Conservation (phyloP, 140 eudicot species). For the Erigeron philadelphicus region DNA sequence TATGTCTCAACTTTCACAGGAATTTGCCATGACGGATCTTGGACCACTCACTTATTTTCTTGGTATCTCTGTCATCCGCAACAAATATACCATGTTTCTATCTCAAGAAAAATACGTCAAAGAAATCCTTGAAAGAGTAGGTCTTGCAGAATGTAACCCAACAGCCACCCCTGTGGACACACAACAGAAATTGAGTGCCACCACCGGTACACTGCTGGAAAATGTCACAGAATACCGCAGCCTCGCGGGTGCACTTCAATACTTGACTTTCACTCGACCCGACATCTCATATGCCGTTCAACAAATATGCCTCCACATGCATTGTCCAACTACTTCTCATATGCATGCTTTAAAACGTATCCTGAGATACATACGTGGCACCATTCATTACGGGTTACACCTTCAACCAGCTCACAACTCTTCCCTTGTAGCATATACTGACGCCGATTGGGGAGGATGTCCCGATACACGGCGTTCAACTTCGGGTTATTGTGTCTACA, state of each 20-base stretch:
- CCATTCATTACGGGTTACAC: not conserved
- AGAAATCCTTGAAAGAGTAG: not conserved
- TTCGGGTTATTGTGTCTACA: not conserved
- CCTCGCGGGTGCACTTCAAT: not conserved
- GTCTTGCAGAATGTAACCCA: not conserved
- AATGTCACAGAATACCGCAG: not conserved
- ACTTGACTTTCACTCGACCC: not conserved
- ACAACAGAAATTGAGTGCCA: not conserved
- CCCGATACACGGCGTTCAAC: not conserved
- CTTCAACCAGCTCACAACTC: not conserved
- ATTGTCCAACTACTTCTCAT: not conserved
- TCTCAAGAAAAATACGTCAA: not conserved
- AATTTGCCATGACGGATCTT: not conserved
- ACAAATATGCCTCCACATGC: not conserved
- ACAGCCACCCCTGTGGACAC: not conserved
- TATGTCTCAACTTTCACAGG: not conserved
- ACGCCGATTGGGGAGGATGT: slow-evolving; percentile 1
- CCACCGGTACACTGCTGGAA: not conserved
- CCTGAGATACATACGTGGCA: not conserved
- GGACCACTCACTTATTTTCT: not conserved
- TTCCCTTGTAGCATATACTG: not conserved
- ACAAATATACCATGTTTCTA: not conserved
- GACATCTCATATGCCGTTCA: not conserved
- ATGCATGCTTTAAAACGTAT: not conserved
- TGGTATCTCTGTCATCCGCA: not conserved